Percentiles rank a stretch among this genome's conserved stretches.
Evolutionary conservation across 176 grass and related monocot genomes (phyloP).

Genomic region (Lolium perenne): DNA sequence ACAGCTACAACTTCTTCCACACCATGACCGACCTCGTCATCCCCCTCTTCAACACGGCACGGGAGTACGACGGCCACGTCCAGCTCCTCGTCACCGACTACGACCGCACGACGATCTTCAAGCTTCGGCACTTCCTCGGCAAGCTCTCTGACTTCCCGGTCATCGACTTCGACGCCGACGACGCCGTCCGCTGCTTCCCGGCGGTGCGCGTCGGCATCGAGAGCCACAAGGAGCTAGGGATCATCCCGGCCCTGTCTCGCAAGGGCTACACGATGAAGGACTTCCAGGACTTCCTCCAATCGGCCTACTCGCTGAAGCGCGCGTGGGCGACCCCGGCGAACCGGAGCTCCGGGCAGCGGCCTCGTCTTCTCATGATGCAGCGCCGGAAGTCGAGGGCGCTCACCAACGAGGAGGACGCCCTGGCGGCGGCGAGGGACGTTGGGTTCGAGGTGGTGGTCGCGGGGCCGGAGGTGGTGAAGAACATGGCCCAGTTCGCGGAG

Average conservation of each 20-base stretch:
- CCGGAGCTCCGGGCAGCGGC: constrained; percentile 27
- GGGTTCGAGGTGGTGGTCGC: constrained; percentile 70
- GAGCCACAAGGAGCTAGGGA: constrained; percentile 67
- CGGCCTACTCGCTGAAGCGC: constrained; percentile 48
- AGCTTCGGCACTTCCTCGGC: constrained; percentile 48
- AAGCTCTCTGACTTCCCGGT: constrained; percentile 51
- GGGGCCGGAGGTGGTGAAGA: constrained; percentile 36
- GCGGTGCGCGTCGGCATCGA: constrained; percentile 51
- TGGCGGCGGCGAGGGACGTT: background rate
- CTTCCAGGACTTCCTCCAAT: constrained; percentile 64
- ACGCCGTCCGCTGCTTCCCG: constrained; percentile 62
- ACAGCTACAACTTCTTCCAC: constrained; percentile 66
- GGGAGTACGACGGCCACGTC: constrained; percentile 49
- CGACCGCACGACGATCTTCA: constrained; percentile 35
- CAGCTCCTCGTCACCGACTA: constrained; percentile 56
- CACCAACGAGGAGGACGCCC: constrained; percentile 50
- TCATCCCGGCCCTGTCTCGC: constrained; percentile 46
- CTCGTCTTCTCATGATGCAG: constrained; percentile 60
- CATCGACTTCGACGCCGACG: constrained; percentile 59
- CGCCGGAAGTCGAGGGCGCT: constrained; percentile 54
- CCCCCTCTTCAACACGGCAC: constrained; percentile 59
- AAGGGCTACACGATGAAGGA: constrained; percentile 52
- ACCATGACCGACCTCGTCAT: constrained; percentile 67
- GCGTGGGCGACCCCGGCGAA: background rate
- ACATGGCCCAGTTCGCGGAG: constrained; percentile 50